phyloP scores from a whole-genome alignment of 2,329 filamentous ascomycete genomes.

The Xylaria sp. region DNA sequence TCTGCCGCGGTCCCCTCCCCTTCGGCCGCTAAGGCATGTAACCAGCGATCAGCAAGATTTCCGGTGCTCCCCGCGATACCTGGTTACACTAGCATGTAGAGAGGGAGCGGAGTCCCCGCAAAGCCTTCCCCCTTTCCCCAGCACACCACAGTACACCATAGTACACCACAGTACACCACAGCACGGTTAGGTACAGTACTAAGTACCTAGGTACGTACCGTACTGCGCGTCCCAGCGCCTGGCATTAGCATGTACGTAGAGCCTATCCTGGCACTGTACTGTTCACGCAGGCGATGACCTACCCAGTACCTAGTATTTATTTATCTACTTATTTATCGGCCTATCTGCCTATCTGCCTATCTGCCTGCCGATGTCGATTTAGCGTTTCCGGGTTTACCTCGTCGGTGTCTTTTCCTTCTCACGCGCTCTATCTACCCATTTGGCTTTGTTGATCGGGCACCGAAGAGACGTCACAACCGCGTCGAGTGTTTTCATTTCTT shows the following conservation, averaged over 20 bases:
- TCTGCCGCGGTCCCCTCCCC: background rate
- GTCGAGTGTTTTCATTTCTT: background rate
- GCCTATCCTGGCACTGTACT: too few relatives aligned
- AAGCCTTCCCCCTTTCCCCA: slow-evolving; percentile 11
- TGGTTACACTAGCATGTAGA: slow-evolving; percentile 20
- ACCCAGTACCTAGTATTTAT: too few relatives aligned
- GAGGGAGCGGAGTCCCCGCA: slow-evolving; percentile 24
- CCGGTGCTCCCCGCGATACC: slow-evolving; percentile 28
- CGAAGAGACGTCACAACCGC: background rate
- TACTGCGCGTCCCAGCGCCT: too few relatives aligned
- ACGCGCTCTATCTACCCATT: background rate
- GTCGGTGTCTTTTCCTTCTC: too few relatives aligned
- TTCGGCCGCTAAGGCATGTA: slow-evolving; percentile 35
- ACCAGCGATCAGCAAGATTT: slow-evolving; percentile 34
- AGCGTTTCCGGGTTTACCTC: too few relatives aligned
- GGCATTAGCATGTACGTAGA: too few relatives aligned
- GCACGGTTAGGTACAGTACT: background rate
- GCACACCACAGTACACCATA: background rate
- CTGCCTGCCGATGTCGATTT: too few relatives aligned
- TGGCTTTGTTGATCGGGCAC: background rate
- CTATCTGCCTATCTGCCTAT: too few relatives aligned
- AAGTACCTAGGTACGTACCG: too few relatives aligned
- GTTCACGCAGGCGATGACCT: too few relatives aligned
- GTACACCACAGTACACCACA: background rate
- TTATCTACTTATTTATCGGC: too few relatives aligned